Base-by-base conservation (phyloP, 1,284 basidiomycete genomes). In the Trametes polyzona region DNA sequence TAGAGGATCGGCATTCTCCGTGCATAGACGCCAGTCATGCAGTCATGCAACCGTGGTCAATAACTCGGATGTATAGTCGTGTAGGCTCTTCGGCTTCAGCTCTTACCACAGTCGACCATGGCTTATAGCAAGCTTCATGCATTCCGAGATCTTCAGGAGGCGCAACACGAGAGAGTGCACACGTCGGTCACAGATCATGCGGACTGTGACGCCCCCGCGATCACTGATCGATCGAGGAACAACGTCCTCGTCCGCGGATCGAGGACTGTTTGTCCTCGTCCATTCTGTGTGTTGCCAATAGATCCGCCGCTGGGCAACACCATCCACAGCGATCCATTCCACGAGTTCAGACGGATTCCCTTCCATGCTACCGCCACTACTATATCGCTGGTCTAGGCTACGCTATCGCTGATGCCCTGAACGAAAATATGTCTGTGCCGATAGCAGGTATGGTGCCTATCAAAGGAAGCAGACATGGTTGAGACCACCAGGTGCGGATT, bases 321-420 rank as follows among this genome's bases (percentile, higher is more conserved):
- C n/a, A n/a, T 36, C 2, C 16, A 36, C 35, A 2, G 35, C n/a
- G 3, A 7, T 16, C 16, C 16, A 36, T n/a, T 48, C 47, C n/a
- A 32, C 11, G 47, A 40, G 30, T 40, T 23, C 27, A 36, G 36
- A n/a, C 26, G 12, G 27, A 3, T 36, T 32, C 41, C 14, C n/a
- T 43, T 36, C 16, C 29, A 40, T 53, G 51, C 42, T 4, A n/a
- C 33, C 26, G n/a, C 23, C 4, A 29, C 39, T 53, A 37, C 51
- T 46, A 19, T 27, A 29, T 52, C 51, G 51, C 42, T 35, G 51
- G 51, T 36, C 42, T 44, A 24, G 51, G 24, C 39, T 24, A 24
- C n/a, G 29, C 29, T 42, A 17, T 30, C 3, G 37, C 19, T 26
- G 4, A 29, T 11, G 10, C 27, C 9, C 27, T 17, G 23, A n/a